Evolutionary conservation across 1,284 basidiomycete genomes (phyloP), one percentile per base, ranked within the genome.

Genomic region (Thecaphora thlaspeos): DNA sequence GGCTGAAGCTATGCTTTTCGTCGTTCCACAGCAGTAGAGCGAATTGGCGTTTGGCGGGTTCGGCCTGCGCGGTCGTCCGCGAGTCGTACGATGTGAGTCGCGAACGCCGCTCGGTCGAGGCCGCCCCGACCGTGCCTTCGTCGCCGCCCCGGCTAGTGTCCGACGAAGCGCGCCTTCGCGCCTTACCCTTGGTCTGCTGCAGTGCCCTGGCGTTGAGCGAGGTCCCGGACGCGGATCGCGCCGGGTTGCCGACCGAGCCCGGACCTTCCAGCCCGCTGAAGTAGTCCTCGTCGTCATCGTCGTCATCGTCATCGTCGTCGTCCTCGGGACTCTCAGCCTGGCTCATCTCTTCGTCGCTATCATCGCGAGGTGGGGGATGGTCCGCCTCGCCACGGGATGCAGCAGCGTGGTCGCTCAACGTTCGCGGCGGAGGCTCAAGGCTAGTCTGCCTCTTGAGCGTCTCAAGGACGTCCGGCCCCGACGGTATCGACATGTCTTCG

Each of bases 11-110:
- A 78, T 97, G 95, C 70, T 92, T 95, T 79, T 99, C 95, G 80
- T 97, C 94, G 78, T 95, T 93, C 92, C 92, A 97, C 2, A 97
- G 80, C 18, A 95, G 82, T 48, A 97, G 84, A 21, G 88, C 88
- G 84, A 60, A 93, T 87, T 62, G 85, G 14, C 64, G 70, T 34
- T 57, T 63, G 30, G 41, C 48, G 26, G 46, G 45, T 36, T 30
- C 12, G 14, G 50, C 41, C 4, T 46, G 43, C 3, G 44, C 40
- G 10, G 47, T 21, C 11, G 34, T 2, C 9, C 50, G 49, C 18
- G 59, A 39, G 19, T 61, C 50, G 9, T 34, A 17, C 32, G 32
- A 34, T 4, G 32, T 8, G 11, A 34, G 15, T 4, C 32, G 32
- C 9, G 32, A n/a, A n/a, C n/a, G 32, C 32, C 32, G 32, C 9